A percentile compares a stretch with the other conserved stretches of the same genome.
These are phyloP conservation scores for Rhinocladiella mackenziei DNA, from an alignment of 2,329 filamentous ascomycete species.

Conservation along the genomic window DNA sequence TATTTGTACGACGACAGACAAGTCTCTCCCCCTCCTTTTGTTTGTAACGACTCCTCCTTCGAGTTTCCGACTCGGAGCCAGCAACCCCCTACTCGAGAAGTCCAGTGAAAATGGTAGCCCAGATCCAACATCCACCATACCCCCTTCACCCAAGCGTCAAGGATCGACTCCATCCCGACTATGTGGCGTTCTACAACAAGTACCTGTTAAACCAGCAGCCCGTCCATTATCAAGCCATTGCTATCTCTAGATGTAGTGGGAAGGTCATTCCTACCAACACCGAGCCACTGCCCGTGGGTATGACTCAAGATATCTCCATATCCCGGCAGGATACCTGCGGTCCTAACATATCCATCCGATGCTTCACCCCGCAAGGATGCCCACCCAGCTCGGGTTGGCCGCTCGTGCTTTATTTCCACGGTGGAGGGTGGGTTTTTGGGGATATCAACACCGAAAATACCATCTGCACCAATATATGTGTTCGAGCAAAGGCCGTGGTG, in stretches of 20 bases:
- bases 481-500: conserved; percentile 49
- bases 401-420: conserved; percentile 55
- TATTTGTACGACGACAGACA: too few relatives aligned
- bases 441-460: conserved; percentile 57
- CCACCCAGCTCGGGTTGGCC: conserved; percentile 47
- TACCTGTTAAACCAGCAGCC: conserved; percentile 50
- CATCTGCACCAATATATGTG: conserved; percentile 54
- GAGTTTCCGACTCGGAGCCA: neutral
- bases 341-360: conserved; percentile 47
- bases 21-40: too few relatives aligned
- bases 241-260: conserved; percentile 49
- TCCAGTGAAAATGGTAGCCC: conserved; percentile 14
- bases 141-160: conserved; percentile 48
- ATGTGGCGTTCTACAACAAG: conserved; percentile 52
- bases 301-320: conserved; percentile 45
- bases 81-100: neutral
- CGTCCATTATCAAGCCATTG: conserved; percentile 53
- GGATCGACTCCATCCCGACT: conserved; percentile 48
- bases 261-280: conserved; percentile 53
- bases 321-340: conserved; percentile 46
- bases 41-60: conserved; percentile 2
- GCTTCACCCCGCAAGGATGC: conserved; percentile 49
- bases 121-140: conserved; percentile 39
- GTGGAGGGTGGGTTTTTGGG: conserved; percentile 57
- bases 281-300: conserved; percentile 47